Evolutionary conservation across 176 grass and related monocot species (phyloP).

Genomic region (Avena insularis): DNA sequence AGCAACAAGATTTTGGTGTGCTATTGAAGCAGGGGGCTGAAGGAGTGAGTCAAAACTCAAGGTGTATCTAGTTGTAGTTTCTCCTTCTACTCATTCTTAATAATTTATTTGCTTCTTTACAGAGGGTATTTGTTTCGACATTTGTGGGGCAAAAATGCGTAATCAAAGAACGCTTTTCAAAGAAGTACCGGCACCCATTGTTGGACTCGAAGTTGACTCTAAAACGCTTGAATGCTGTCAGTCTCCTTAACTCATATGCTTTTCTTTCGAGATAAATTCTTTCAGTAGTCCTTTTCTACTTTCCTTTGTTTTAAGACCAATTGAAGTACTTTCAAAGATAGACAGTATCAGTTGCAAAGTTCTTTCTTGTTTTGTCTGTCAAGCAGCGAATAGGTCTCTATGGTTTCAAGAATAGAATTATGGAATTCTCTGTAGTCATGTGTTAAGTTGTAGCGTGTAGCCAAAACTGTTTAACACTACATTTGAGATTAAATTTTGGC

Average conservation of each 20-base stretch:
- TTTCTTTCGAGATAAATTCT: constrained; percentile 21
- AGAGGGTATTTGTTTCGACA: constrained; percentile 80
- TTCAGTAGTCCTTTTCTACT: background rate
- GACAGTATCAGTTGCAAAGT: background rate
- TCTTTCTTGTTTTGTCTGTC: background rate
- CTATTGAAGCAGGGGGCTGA: constrained; percentile 93
- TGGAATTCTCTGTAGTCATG: constrained; percentile 27
- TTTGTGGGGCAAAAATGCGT: constrained; percentile 75
- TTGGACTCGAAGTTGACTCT: constrained; percentile 84
- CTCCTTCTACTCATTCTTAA: constrained; percentile 38
- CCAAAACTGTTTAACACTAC: constrained; percentile 12
- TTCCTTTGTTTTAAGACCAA: background rate
- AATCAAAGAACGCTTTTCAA: constrained; percentile 87
- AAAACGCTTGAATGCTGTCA: constrained; percentile 84
- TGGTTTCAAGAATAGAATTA: constrained; percentile 20
- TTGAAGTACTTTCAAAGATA: background rate
- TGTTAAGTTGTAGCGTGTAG: constrained; percentile 11
- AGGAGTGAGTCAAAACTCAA: constrained; percentile 62
- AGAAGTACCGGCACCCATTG: constrained; percentile 85
- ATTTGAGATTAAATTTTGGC: constrained; percentile 6
- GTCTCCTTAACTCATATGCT: constrained; percentile 32
- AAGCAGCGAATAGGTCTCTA: background rate
- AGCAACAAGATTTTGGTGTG: constrained; percentile 60
- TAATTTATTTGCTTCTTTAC: constrained; percentile 49
- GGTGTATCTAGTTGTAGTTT: background rate